Evolutionary conservation across 2,329 filamentous ascomycete species (phyloP), one percentile per base, ranked within the genome.

Genomic region (Trematosphaeria pertusa): DNA sequence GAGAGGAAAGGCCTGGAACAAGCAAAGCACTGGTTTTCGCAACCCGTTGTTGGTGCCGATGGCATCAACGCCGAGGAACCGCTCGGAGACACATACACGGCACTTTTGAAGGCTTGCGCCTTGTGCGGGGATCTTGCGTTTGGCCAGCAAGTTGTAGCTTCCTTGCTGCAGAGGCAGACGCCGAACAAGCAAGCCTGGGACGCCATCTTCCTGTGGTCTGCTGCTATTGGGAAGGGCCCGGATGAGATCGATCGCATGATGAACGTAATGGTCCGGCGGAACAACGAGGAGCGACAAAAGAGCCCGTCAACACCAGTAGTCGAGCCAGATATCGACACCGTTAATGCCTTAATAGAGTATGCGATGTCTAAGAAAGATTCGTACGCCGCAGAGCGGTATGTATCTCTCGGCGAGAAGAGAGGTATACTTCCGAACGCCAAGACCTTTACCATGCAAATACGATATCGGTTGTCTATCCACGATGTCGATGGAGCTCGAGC

Each of bases 241-340:
- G 84, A 90, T 68, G 85, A 90, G 64, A 79, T 92, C 49, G 81
- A 84, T 44, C 82, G 85, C 55, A 91, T 92, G 83, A 82, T 94
- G 48, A 76, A 82, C 33, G 78, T 86, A 15, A 87, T 91, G 79
- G 70, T 77, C n/a, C 70, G 75, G 28, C 73, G 78, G 37, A 80
- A 76, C 51, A 61, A 74, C 41, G 68, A 78, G 50, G 69, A 79
- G 46, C 66, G 76, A 45, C 73, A 74, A 12, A 52, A 60, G 18
- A 39, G 55, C 17, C 62, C 54, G 1, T 36, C 44, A 0, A 11
- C 50, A 3, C 44, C 37, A 6, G 57, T 80, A 3, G 70, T 76
- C 6, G 46, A 61, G 5, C 84, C 91, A 0, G 86, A 89, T 43
- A 85, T 85, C 5, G 73, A 80, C 3, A 91, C 88, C 5, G 85